A percentile compares a stretch with the other conserved stretches of the same genome.
phyloP scores from a whole-genome alignment of 169 alveolate genomes.

The Eimeria maxima region DNA sequence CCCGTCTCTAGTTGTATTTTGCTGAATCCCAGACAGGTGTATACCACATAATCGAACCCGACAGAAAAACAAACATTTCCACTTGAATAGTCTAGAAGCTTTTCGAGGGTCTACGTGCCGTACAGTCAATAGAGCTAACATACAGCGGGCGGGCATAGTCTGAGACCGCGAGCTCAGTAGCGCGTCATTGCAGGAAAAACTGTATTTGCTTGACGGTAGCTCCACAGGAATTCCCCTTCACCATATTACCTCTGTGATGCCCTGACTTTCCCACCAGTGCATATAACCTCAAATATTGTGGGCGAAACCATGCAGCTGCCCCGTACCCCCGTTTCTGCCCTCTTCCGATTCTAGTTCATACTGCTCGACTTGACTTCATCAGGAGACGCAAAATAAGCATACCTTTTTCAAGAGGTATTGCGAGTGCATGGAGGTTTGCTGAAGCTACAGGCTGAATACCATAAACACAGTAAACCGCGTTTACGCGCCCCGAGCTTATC shows the following conservation, averaged over 20 bases:
- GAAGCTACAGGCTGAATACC: background rate
- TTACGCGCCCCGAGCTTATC: background rate
- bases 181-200: background rate
- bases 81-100: background rate
- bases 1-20: background rate
- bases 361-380: background rate
- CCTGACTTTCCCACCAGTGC: background rate
- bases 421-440: background rate
- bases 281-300: background rate
- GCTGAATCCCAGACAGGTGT: background rate
- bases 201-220: background rate
- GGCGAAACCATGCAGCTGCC: background rate
- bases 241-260: background rate
- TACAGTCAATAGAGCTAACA: background rate
- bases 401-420: background rate
- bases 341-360: background rate
- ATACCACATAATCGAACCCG: background rate
- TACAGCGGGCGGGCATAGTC: background rate
- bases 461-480: background rate
- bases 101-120: background rate
- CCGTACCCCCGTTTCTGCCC: background rate
- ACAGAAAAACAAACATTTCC: background rate
- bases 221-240: background rate
- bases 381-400: background rate
- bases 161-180: background rate